Percentiles rank a stretch among this genome's conserved stretches.
Conservation (phyloP, 345 rosid species). For the Citrus australasica region DNA sequence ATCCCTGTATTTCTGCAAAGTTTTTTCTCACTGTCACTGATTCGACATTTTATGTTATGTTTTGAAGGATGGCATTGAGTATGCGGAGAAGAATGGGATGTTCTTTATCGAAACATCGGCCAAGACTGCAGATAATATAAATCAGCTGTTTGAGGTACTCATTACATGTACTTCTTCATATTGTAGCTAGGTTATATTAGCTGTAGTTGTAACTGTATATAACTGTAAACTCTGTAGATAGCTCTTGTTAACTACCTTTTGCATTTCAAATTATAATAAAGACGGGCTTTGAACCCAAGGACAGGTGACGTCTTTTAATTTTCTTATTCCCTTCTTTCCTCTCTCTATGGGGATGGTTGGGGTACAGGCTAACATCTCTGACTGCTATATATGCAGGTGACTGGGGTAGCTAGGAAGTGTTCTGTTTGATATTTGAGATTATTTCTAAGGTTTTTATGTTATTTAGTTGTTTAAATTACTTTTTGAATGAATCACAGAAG, state of each 20-base stretch:
- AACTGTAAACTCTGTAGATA: background rate
- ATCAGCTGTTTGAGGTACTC: slow-evolving; percentile 82
- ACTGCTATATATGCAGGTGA: background rate
- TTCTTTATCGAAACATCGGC: slow-evolving; percentile 98
- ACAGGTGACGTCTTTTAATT: background rate
- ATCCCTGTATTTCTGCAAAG: background rate
- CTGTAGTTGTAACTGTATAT: background rate
- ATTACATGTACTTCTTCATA: slow-evolving; percentile 1
- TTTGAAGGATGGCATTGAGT: slow-evolving; percentile 79
- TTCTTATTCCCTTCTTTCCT: background rate
- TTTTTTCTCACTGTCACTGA: background rate
- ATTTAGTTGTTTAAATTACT: background rate
- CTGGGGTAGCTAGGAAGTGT: background rate
- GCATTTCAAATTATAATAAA: too few relatives aligned
- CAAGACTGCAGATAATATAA: slow-evolving; percentile 94
- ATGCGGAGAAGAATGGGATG: slow-evolving; percentile 97
- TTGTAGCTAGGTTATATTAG: background rate
- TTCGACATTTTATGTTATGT: slow-evolving; percentile 10
- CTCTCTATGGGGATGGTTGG: background rate
- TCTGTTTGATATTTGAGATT: background rate
- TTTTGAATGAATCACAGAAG: background rate
- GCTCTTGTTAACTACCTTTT: background rate
- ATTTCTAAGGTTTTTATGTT: background rate
- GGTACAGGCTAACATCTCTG: background rate
- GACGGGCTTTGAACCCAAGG: background rate